These are phyloP conservation scores for Niebla homalea DNA, from an alignment of 495 filamentous ascomycete genomes.

Conservation along the genomic window DNA sequence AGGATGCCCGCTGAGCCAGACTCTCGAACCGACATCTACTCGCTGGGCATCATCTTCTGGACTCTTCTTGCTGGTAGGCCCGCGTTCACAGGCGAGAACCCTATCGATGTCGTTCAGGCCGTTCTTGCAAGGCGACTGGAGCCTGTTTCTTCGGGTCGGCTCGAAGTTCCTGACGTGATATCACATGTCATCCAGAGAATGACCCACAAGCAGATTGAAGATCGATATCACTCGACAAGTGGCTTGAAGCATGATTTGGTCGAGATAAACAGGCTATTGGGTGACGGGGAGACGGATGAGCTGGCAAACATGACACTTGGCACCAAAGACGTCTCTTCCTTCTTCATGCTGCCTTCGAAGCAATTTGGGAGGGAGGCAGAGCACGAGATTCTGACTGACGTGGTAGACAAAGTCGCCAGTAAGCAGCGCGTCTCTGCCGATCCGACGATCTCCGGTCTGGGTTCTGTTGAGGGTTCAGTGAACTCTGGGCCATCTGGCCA, in stretches of 20 bases:
- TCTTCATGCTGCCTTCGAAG: constrained; percentile 65
- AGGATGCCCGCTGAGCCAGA: constrained; percentile 82
- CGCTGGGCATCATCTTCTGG: constrained; percentile 65
- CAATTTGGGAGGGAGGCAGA: constrained; percentile 71
- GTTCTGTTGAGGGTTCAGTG: constrained; percentile 42
- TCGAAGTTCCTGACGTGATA: constrained; percentile 69
- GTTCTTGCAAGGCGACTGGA: constrained; percentile 66
- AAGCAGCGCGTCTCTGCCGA: constrained; percentile 41
- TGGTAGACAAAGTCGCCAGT: constrained; percentile 58
- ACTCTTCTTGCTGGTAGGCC: constrained; percentile 64
- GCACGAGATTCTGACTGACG: constrained; percentile 48
- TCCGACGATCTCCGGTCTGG: constrained; percentile 24
- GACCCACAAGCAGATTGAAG: constrained; percentile 70
- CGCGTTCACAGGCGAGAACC: constrained; percentile 62
- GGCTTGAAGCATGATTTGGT: constrained; percentile 67
- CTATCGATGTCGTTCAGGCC: constrained; percentile 77
- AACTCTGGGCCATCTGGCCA: constrained; percentile 46
- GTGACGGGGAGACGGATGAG: constrained; percentile 55
- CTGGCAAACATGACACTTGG: constrained; percentile 59
- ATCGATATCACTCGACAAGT: constrained; percentile 73
- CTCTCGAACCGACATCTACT: constrained; percentile 76
- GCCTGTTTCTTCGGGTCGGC: constrained; percentile 54
- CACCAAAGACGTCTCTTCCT: constrained; percentile 67
- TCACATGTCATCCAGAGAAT: constrained; percentile 76
- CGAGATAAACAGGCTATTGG: constrained; percentile 54